Evolutionary conservation across 441 rosid genomes (phyloP).

Genomic region (Populus hybrid): DNA sequence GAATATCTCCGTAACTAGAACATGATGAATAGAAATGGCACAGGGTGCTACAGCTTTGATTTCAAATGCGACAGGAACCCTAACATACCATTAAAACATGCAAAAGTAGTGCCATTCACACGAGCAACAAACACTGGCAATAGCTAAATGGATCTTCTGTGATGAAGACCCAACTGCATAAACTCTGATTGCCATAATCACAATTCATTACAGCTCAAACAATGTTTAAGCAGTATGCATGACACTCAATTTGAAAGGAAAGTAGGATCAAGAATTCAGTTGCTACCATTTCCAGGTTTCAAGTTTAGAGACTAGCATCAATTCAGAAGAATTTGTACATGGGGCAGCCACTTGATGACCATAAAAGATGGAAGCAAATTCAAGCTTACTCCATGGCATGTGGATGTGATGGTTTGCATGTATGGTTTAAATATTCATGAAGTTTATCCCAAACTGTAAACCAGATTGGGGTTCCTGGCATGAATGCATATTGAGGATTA

Average conservation of each 20-base stretch:
- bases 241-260: neutral
- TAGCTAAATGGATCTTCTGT: neutral
- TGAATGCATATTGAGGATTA: neutral
- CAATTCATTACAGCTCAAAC: neutral
- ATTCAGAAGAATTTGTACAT: neutral
- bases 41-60: neutral
- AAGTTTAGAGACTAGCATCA: neutral
- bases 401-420: neutral
- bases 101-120: neutral
- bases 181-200: neutral
- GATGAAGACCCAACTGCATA: neutral
- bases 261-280: neutral
- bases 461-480: neutral
- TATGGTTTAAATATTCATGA: neutral
- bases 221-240: neutral
- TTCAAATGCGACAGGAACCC: neutral
- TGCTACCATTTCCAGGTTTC: neutral
- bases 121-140: neutral
- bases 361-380: neutral
- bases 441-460: neutral
- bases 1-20: neutral
- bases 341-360: neutral
- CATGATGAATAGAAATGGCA: neutral
- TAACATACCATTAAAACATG: neutral
- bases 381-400: neutral